phyloP scores from a whole-genome alignment of 2,329 filamentous ascomycete genomes.

The Aspergillus glaucus region DNA sequence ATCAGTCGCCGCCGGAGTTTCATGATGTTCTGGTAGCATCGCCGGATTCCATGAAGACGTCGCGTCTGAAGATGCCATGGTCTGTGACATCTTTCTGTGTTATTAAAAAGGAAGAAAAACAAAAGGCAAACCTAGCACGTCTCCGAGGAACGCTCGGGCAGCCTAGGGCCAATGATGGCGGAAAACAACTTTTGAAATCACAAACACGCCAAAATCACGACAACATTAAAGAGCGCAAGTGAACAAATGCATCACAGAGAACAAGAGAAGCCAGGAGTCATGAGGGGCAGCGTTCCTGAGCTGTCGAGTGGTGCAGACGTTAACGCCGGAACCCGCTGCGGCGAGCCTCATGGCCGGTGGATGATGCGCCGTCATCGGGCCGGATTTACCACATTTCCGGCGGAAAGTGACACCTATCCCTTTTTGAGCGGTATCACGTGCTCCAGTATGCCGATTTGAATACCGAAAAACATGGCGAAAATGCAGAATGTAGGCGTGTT shows the following conservation, averaged over 20 bases:
- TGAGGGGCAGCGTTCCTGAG: conserved; percentile 1
- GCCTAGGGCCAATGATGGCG: conserved; percentile 17
- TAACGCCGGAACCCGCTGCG: neutral
- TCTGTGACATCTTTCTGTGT: conserved; percentile 18
- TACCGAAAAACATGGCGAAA: too few species aligned
- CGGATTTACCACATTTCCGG: conserved; percentile 8
- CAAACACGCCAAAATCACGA: conserved; percentile 1
- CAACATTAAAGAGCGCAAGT: conserved; percentile 6
- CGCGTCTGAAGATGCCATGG: conserved; percentile 8
- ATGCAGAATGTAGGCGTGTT: too few species aligned
- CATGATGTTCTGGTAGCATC: conserved; percentile 39
- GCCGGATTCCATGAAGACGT: conserved; percentile 49
- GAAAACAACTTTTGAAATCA: conserved; percentile 2
- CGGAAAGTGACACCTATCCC: conserved; percentile 13
- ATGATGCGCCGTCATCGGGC: conserved; percentile 9
- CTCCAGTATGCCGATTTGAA: too few species aligned
- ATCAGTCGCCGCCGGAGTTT: conserved; percentile 8
- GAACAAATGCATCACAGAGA: conserved; percentile 2
- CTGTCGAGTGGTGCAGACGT: neutral
- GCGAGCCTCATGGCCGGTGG: neutral
- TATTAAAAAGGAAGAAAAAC: conserved; percentile 1
- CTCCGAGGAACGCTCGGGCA: conserved; percentile 15
- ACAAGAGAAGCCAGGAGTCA: conserved; percentile 1
- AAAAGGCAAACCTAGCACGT: conserved; percentile 22
- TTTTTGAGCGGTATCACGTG: conserved; percentile 5